Evolutionary conservation across 2,329 filamentous ascomycete species (phyloP).

Genomic region (Colletotrichum cordylinicola): DNA sequence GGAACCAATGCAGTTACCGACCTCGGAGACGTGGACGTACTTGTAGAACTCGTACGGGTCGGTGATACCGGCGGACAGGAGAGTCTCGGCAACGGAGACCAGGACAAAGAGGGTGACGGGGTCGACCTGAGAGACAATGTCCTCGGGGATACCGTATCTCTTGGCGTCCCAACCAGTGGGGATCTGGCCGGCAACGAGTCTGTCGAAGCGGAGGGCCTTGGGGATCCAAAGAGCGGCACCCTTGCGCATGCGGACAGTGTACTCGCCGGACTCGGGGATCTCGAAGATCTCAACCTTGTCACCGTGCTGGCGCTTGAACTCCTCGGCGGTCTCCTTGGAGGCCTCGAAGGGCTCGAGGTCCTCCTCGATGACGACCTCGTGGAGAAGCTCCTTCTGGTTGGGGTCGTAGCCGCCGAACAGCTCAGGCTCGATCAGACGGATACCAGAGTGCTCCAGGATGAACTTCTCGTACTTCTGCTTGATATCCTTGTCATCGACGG

Average conservation of each 20-base stretch:
- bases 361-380: slow-evolving; percentile 97
- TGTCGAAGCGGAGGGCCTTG: slow-evolving; percentile 96
- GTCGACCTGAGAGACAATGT: slow-evolving; percentile 97
- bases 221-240: slow-evolving; percentile 94
- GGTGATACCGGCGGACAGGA: slow-evolving; percentile 92
- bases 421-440: slow-evolving; percentile 96
- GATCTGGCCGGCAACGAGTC: slow-evolving; percentile 95
- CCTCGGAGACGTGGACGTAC: slow-evolving; percentile 97
- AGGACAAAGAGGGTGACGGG: slow-evolving; percentile 95
- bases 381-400: slow-evolving; percentile 97
- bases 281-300: slow-evolving; percentile 98
- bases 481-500: slow-evolving; percentile 97
- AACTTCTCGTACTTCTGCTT: slow-evolving; percentile 97
- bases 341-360: slow-evolving; percentile 97
- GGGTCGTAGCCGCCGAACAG: slow-evolving; percentile 97
- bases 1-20: slow-evolving; percentile 97
- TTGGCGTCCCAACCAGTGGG: slow-evolving; percentile 97
- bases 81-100: slow-evolving; percentile 89
- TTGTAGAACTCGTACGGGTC: slow-evolving; percentile 99
- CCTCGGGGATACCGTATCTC: slow-evolving; percentile 93
- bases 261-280: slow-evolving; percentile 91
- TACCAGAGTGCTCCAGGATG: slow-evolving; percentile 95
- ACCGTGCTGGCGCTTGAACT: slow-evolving; percentile 96
- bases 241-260: slow-evolving; percentile 93
- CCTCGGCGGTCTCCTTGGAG: slow-evolving; percentile 95